Base-by-base conservation (phyloP, 2,329 filamentous ascomycete genomes). In the Remersonia thermophila region DNA sequence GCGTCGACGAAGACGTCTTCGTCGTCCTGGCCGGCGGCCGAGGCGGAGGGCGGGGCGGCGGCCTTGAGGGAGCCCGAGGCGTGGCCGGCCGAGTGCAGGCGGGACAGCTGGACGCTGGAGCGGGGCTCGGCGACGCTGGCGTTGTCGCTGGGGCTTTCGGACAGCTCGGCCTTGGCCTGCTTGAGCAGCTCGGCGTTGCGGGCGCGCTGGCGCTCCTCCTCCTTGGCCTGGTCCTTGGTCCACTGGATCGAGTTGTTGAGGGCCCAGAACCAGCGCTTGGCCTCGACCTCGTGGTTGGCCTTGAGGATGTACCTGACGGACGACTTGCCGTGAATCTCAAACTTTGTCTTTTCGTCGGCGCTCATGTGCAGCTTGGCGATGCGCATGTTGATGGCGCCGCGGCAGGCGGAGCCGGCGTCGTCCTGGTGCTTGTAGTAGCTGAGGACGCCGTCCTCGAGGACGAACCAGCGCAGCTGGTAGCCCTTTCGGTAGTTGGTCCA, bases 391-490 rank as follows among this genome's bases (percentile, higher is more conserved):
- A 98, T 98, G 35, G 91, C 91, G 40, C 91, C 91, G 43, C 91
- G 85, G 56, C 91, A 98, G 38, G 91, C 91, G 35, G 86, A 93
- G 16, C 87, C 91, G 23, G 86, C 84, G 56, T 98, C 91, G 55
- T 98, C 91, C 61, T 98, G 91, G 57, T 96, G 85, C 62, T 98
- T 98, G 66, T 96, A 98, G 63, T 98, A 98, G 59, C 91, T 96
- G 47, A 98, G 61, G 10, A 98, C 89, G 10, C 91, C 91, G 55
- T 98, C 91, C 55, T 98, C 91, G 7, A 98, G 73, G 11, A 96
- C 91, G 55, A 98, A 98, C 87, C 89, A 98, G 41, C 91, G 73
- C 45, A 98, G 60, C 62, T 98, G 94, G 63, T 95, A 98, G 7
- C 91, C 91, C 54, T 83, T 87, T 15, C 89, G 87, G 56, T 98